Conservation (phyloP, 495 filamentous ascomycete genomes). For the Aspergillus bertholletiae region DNA sequence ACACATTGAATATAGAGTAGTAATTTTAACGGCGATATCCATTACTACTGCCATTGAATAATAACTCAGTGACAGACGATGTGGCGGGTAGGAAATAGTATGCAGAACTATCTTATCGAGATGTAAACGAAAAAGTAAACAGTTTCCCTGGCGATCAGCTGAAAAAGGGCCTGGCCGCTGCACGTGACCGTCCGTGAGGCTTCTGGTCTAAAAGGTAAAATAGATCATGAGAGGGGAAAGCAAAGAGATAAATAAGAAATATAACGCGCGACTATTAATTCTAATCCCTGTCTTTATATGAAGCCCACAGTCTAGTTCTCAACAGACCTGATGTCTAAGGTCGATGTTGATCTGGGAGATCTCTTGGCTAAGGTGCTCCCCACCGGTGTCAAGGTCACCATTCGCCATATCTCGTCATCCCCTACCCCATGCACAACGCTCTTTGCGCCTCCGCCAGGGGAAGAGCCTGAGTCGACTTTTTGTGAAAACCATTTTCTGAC, state of each 20-base stretch:
- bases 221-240: slow-evolving; percentile 1
- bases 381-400: slow-evolving; percentile 60
- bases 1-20: no score
- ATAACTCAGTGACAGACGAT: no score
- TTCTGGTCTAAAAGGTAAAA: background rate
- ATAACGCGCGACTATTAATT: slow-evolving; percentile 2
- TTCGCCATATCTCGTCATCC: slow-evolving; percentile 87
- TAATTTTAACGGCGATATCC: no score
- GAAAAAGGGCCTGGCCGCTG: background rate
- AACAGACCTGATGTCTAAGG: slow-evolving; percentile 27
- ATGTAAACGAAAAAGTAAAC: background rate
- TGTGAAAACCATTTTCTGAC: slow-evolving; percentile 86
- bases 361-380: slow-evolving; percentile 69
- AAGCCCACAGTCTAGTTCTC: background rate
- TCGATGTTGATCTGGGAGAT: slow-evolving; percentile 38
- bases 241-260: background rate
- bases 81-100: no score
- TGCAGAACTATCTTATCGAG: no score
- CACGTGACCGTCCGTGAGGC: slow-evolving; percentile 13
- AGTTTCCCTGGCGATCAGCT: background rate
- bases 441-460: slow-evolving; percentile 71
- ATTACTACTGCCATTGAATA: no score
- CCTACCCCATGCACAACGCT: slow-evolving; percentile 69
- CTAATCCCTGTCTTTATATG: slow-evolving; percentile 2
- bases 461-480: slow-evolving; percentile 69